Base-by-base conservation (phyloP, 1,284 basidiomycete species). In the Irpex lacteus region DNA sequence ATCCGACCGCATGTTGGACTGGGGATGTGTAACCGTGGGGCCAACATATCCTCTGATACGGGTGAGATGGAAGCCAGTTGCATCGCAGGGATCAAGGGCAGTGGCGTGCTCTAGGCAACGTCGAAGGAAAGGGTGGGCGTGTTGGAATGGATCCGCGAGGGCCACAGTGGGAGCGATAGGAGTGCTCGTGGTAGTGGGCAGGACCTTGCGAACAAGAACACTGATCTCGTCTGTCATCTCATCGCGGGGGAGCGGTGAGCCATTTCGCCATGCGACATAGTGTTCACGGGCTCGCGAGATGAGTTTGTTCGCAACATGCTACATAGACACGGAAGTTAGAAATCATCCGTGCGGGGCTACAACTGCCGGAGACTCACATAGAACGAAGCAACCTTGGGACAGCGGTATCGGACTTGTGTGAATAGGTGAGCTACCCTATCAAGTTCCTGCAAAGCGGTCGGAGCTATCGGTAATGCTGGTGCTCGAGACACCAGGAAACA, bases 401-500 rank as follows among this genome's bases (percentile, higher is more conserved):
- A 87, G 59, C 84, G 80, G 15, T 74, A 70, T 8, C 83, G 80
- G 0, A 84, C 86, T 65, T 85, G 85, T 0, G 79, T 77, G 73
- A 88, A 91, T 15, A 91, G 75, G 15, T 81, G 69, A 66, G 83
- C 83, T 0, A 87, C 86, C 60, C 84, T 80, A 36, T 88, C 87
- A 3, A 91, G 77, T 67, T 90, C 87, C 18, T 80, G 73, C 73
- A 90, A 84, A 4, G 88, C 88, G 19, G 81, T 79, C 26, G 81
- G 75, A 1, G 87, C 85, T 36, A 90, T 71, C 1, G 85, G 83
- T 1, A 84, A 86, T 5, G 80, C 75, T 6, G 89, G 88, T 9
- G 85, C 86, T 38, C 86, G 81, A 4, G 85, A 85, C 0, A 89
- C 86, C 13, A 91, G 82, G 5, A 87, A 85, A 5, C 88, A 88